Evolutionary conservation across 2,329 filamentous ascomycete genomes (phyloP).

Genomic region (Hypoxylon sp.): DNA sequence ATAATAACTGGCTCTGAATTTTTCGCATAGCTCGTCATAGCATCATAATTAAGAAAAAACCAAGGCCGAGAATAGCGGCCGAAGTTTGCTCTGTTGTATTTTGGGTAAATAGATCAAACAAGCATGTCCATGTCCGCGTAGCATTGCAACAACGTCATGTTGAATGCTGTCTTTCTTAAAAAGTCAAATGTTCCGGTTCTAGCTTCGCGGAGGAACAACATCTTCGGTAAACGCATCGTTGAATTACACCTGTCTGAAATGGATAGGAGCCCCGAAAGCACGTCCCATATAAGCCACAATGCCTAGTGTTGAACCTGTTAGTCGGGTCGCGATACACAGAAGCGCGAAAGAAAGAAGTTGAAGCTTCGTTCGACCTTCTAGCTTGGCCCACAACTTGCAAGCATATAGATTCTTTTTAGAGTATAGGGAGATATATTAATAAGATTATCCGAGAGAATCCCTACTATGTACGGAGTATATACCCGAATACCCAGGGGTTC

Average conservation of each 20-base stretch:
- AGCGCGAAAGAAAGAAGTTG: slow-evolving; percentile 1
- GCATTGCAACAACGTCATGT: slow-evolving; percentile 39
- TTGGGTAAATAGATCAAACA: slow-evolving; percentile 18
- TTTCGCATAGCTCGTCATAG: slow-evolving; percentile 20
- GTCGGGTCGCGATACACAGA: neutral
- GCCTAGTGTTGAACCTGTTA: neutral
- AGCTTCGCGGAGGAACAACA: slow-evolving; percentile 29
- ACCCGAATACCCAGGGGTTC: slow-evolving; percentile 37
- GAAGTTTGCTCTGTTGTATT: slow-evolving; percentile 5
- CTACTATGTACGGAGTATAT: slow-evolving; percentile 39
- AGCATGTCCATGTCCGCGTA: slow-evolving; percentile 22
- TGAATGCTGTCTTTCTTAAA: slow-evolving; percentile 32
- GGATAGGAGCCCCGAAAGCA: slow-evolving; percentile 34
- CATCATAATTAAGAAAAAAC: slow-evolving; percentile 17
- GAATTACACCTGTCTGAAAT: slow-evolving; percentile 37
- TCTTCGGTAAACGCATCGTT: slow-evolving; percentile 21
- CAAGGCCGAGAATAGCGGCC: slow-evolving; percentile 9
- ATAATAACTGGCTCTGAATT: slow-evolving; percentile 14
- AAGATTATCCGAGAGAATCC: slow-evolving; percentile 20
- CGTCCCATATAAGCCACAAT: slow-evolving; percentile 17
- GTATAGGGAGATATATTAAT: slow-evolving; percentile 16
- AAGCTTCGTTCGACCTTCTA: slow-evolving; percentile 16
- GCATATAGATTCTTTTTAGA: slow-evolving; percentile 23
- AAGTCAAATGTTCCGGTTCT: slow-evolving; percentile 26
- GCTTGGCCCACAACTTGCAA: slow-evolving; percentile 28